These are phyloP conservation scores for Abrus pulchellus DNA, from an alignment of 306 rosid genomes.

Conservation along the genomic window DNA sequence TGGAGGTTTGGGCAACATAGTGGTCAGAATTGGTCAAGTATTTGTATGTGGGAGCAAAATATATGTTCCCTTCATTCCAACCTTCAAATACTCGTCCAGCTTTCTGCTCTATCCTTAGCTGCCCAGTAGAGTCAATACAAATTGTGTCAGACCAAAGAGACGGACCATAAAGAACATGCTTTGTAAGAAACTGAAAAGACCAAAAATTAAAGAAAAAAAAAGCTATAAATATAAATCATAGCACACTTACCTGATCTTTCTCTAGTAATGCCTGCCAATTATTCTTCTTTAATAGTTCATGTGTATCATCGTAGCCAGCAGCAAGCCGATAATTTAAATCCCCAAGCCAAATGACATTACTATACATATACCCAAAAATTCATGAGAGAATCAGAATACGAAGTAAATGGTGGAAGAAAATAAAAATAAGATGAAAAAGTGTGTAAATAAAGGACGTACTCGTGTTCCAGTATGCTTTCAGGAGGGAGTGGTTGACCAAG, in stretches of 20 bases:
- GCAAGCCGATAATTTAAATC: constrained; percentile 92
- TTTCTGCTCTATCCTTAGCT: constrained; percentile 80
- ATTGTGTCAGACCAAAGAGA: background rate
- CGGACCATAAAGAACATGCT: background rate
- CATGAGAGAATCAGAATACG: background rate
- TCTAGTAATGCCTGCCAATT: constrained; percentile 87
- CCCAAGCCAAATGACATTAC: constrained; percentile 94
- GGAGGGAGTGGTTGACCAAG: constrained; percentile 53
- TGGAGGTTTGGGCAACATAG: constrained; percentile 71
- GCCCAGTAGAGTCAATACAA: constrained; percentile 37
- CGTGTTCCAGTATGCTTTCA: constrained; percentile 74
- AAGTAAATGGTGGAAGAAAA: background rate
- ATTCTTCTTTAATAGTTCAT: constrained; percentile 69
- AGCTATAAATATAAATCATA: background rate
- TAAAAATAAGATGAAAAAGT: background rate
- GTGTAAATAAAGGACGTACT: constrained; percentile 56
- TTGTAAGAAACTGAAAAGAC: background rate
- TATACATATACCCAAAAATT: constrained; percentile 37
- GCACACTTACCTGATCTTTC: constrained; percentile 77
- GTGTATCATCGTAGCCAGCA: constrained; percentile 62
- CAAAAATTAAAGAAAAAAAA: background rate
- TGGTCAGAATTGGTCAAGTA: constrained; percentile 80
- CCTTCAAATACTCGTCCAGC: constrained; percentile 90
- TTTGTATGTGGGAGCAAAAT: constrained; percentile 93
- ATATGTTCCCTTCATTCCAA: constrained; percentile 90